phyloP scores from a whole-genome alignment of 441 rosid genomes.

The Erysimum pusillum region DNA sequence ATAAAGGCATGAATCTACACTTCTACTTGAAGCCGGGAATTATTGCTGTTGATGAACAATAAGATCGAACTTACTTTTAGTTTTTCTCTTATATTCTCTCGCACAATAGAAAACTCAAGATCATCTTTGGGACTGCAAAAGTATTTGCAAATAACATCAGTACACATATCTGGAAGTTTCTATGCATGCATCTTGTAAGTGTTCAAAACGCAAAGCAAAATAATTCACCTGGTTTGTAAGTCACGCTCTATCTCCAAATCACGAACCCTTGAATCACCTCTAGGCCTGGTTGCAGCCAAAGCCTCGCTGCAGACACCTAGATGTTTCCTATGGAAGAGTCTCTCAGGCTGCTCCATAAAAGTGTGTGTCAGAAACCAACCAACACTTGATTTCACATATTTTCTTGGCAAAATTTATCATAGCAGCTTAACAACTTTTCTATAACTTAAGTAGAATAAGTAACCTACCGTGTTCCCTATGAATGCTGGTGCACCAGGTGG shows the following conservation, averaged over 20 bases:
- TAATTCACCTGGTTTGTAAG: conserved; percentile 74
- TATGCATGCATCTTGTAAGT: conserved; percentile 20
- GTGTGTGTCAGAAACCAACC: conserved; percentile 36
- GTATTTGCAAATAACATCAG: conserved; percentile 26
- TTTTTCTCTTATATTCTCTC: conserved; percentile 83
- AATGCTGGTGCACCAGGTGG: conserved; percentile 91
- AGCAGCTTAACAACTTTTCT: background rate
- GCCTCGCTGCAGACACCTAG: conserved; percentile 84
- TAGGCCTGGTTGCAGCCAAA: conserved; percentile 90
- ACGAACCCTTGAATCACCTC: conserved; percentile 66
- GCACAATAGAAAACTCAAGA: conserved; percentile 87
- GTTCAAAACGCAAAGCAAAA: background rate
- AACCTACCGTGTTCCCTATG: conserved; percentile 87
- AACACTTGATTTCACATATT: conserved; percentile 10
- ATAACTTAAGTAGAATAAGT: background rate
- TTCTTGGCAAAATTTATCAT: background rate
- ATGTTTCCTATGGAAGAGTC: conserved; percentile 84
- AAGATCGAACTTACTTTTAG: conserved; percentile 62
- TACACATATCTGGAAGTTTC: conserved; percentile 8
- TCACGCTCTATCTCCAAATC: conserved; percentile 85
- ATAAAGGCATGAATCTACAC: background rate
- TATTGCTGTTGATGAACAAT: conserved; percentile 12
- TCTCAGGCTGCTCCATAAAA: conserved; percentile 88
- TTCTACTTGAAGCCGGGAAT: background rate
- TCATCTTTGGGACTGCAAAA: conserved; percentile 80